Evolutionary conservation across 1,284 basidiomycete species (phyloP).

Genomic region (Ustilago lituana): DNA sequence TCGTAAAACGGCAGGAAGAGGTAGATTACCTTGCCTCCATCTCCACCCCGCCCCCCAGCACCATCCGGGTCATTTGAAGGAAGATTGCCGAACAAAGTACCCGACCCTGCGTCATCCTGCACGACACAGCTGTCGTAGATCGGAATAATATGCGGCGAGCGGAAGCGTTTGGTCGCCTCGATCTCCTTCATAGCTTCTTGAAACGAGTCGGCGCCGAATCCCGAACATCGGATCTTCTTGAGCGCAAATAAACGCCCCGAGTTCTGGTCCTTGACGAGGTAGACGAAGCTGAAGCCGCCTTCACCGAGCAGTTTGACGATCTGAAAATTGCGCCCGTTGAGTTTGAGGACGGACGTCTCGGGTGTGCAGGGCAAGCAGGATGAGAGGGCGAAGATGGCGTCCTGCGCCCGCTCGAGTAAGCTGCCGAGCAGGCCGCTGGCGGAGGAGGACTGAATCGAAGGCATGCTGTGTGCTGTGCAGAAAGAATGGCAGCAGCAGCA

Average conservation of each 20-base stretch:
- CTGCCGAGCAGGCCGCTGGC: conserved; percentile 19
- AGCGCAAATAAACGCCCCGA: conserved; percentile 63
- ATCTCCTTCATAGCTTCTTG: conserved; percentile 66
- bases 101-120: conserved; percentile 54
- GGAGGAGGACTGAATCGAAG: conserved; percentile 31
- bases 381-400: conserved; percentile 53
- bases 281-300: conserved; percentile 66
- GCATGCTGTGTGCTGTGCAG: conserved; percentile 17
- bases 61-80: conserved; percentile 52
- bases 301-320: conserved; percentile 64
- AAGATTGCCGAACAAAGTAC: conserved; percentile 50
- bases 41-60: conserved; percentile 25
- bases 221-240: conserved; percentile 66
- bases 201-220: conserved; percentile 60
- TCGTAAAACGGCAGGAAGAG: conserved; percentile 86
- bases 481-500: not conserved
- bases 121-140: conserved; percentile 64
- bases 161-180: conserved; percentile 66
- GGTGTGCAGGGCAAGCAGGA: conserved; percentile 55
- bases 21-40: conserved; percentile 61
- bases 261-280: conserved; percentile 62
- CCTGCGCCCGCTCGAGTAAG: conserved; percentile 51
- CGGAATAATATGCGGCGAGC: conserved; percentile 64
- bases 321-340: conserved; percentile 61
- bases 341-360: conserved; percentile 48